Evolutionary conservation across 108 stramenopile genomes (phyloP).

Genomic region (Mayamaea pseudoterrestris): DNA sequence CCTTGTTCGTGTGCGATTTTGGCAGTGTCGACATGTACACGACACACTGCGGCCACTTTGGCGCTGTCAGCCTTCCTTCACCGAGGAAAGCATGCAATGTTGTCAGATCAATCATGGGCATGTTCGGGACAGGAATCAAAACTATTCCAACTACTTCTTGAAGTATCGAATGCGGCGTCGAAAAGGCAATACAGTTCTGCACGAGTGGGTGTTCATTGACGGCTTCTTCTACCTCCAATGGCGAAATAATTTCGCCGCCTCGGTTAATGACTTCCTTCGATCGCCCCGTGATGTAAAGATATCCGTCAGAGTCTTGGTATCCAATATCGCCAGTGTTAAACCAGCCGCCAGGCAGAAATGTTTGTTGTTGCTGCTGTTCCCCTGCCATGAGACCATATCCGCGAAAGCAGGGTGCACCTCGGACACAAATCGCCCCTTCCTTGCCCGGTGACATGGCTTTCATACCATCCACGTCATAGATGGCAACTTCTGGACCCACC

Average conservation of each 20-base stretch:
- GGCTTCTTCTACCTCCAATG: conserved; percentile 68
- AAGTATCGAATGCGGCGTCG: conserved; percentile 36
- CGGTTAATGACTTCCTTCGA: conserved; percentile 81
- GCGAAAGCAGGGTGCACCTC: conserved; percentile 22
- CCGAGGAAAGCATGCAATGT: conserved; percentile 30
- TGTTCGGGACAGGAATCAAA: conserved; percentile 18
- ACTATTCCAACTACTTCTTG: conserved; percentile 64
- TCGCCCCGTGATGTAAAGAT: conserved; percentile 59
- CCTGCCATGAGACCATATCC: conserved; percentile 18
- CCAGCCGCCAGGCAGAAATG: conserved; percentile 47
- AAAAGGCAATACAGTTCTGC: conserved; percentile 26
- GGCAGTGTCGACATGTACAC: conserved; percentile 54
- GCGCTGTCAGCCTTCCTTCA: conserved; percentile 21
- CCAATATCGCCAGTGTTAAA: conserved; percentile 79
- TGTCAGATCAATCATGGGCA: conserved; percentile 22
- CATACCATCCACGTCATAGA: conserved; percentile 9
- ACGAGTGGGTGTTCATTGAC: conserved; percentile 30
- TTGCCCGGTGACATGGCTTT: conserved; percentile 10
- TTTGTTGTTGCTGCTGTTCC: not conserved
- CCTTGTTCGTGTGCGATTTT: conserved; percentile 46
- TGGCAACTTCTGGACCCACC: conserved; percentile 33
- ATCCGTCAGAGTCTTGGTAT: conserved; percentile 51
- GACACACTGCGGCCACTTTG: conserved; percentile 52
- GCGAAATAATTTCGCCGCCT: conserved; percentile 68
- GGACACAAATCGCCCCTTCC: conserved; percentile 31